Evolutionary conservation across 306 rosid genomes (phyloP).

Genomic region (Lupinus albus): DNA sequence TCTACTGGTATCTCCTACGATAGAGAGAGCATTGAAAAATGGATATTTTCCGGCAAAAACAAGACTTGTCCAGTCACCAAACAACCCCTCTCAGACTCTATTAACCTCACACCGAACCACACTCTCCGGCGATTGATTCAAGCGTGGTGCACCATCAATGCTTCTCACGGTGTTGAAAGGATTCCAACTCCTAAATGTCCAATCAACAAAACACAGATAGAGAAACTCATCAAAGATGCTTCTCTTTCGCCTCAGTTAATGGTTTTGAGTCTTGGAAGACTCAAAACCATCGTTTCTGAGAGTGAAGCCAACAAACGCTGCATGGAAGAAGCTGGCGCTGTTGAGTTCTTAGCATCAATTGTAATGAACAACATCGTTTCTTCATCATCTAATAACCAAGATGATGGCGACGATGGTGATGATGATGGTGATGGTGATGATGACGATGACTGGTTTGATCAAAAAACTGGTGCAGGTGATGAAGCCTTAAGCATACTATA

Average conservation of each 20-base stretch:
- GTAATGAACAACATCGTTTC: slow-evolving; percentile 5
- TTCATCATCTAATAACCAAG: not conserved
- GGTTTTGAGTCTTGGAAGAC: slow-evolving; percentile 43
- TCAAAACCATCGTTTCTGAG: slow-evolving; percentile 64
- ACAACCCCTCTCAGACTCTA: slow-evolving; percentile 43
- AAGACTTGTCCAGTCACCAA: slow-evolving; percentile 74
- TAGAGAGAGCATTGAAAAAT: slow-evolving; percentile 74
- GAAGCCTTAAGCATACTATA: slow-evolving; percentile 66
- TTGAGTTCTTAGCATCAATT: slow-evolving; percentile 57
- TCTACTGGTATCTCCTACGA: slow-evolving; percentile 84
- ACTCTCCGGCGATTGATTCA: slow-evolving; percentile 84
- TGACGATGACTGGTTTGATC: slow-evolving; percentile 16
- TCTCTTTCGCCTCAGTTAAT: slow-evolving; percentile 46
- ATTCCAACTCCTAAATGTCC: slow-evolving; percentile 89
- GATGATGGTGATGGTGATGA: not conserved
- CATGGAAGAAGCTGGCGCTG: slow-evolving; percentile 65
- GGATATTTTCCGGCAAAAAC: slow-evolving; percentile 68
- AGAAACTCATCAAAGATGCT: slow-evolving; percentile 55
- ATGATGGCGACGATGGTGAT: not conserved
- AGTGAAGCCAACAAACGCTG: slow-evolving; percentile 60
- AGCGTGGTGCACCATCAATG: slow-evolving; percentile 83
- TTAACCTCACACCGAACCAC: slow-evolving; percentile 79
- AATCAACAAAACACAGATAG: slow-evolving; percentile 45
- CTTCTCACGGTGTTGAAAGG: slow-evolving; percentile 67
- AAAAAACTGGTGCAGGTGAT: slow-evolving; percentile 25